These are phyloP conservation scores for Lactifluus echinatus DNA, from an alignment of 768 basidiomycete genomes.

Conservation along the genomic window DNA sequence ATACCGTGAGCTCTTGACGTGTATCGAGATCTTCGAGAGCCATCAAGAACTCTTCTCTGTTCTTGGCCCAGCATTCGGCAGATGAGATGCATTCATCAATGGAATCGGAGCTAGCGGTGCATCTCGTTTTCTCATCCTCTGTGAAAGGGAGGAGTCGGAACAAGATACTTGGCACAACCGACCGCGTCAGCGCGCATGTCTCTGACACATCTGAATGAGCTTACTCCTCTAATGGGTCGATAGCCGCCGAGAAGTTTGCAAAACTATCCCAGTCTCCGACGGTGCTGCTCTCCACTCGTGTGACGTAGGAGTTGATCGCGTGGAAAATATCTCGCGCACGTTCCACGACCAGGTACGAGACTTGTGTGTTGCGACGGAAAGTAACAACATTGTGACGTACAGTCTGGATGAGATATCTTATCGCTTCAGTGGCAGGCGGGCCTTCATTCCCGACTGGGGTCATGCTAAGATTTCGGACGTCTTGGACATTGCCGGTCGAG, in stretches of 20 bases:
- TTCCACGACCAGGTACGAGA: too few species aligned
- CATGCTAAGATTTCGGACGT: too few species aligned
- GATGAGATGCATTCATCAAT: background rate
- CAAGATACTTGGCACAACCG: slow-evolving; percentile 5
- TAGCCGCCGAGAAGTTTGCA: slow-evolving; percentile 17
- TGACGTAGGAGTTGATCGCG: slow-evolving; percentile 14
- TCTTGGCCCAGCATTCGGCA: background rate
- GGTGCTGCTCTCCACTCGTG: slow-evolving; percentile 10
- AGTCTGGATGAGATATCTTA: background rate
- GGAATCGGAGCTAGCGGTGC: background rate
- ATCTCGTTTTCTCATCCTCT: slow-evolving; percentile 6
- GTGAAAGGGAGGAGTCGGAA: slow-evolving; percentile 5
- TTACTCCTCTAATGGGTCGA: slow-evolving; percentile 21
- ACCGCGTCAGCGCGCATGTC: background rate
- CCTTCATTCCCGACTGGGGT: too few species aligned
- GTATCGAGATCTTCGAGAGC: slow-evolving; percentile 2
- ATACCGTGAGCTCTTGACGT: background rate
- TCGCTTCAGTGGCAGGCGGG: too few species aligned
- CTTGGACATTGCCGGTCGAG: too few species aligned
- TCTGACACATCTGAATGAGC: background rate
- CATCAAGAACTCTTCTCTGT: slow-evolving; percentile 1
- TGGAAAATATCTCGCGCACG: slow-evolving; percentile 1
- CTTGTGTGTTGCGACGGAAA: too few species aligned
- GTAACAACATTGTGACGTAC: too few species aligned
- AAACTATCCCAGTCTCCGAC: slow-evolving; percentile 16